Percentiles rank a stretch among this genome's conserved stretches.
Evolutionary conservation across 176 grass and related monocot species (phyloP).

Genomic region (Carex parvula): DNA sequence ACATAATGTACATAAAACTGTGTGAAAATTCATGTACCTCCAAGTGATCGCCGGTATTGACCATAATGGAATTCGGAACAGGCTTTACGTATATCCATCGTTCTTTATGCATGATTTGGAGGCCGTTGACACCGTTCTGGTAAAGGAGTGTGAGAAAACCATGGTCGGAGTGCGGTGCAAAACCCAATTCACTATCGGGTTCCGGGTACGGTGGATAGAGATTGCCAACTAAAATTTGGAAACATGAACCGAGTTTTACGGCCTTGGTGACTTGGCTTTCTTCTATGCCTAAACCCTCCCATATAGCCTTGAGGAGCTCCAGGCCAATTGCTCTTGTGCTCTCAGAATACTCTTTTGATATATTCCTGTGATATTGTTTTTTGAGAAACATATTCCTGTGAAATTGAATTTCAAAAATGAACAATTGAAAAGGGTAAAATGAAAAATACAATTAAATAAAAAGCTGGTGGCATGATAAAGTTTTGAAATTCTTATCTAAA

Average conservation of each 20-base stretch:
- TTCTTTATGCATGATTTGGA: conserved; percentile 47
- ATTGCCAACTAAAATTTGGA: conserved; percentile 55
- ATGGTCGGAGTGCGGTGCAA: conserved; percentile 61
- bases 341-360: conserved; percentile 41
- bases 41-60: conserved; percentile 68
- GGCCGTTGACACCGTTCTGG: conserved; percentile 70
- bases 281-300: conserved; percentile 56
- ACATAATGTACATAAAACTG: background rate
- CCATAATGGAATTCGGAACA: conserved; percentile 53
- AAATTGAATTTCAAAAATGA: background rate
- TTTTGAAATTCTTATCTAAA: background rate
- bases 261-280: conserved; percentile 18
- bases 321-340: conserved; percentile 37
- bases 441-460: background rate
- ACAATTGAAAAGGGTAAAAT: background rate
- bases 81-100: conserved; percentile 57
- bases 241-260: conserved; percentile 47
- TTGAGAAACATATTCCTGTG: conserved; percentile 29
- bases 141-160: conserved; percentile 68
- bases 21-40: conserved; percentile 45
- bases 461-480: background rate
- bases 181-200: conserved; percentile 13
- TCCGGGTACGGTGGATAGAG: conserved; percentile 42
- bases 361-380: conserved; percentile 28
- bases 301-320: conserved; percentile 40